A percentile compares a stretch with the other conserved stretches of the same genome.
Conservation (phyloP, 202 grass and related monocot genomes). For the Setaria viridis region DNA sequence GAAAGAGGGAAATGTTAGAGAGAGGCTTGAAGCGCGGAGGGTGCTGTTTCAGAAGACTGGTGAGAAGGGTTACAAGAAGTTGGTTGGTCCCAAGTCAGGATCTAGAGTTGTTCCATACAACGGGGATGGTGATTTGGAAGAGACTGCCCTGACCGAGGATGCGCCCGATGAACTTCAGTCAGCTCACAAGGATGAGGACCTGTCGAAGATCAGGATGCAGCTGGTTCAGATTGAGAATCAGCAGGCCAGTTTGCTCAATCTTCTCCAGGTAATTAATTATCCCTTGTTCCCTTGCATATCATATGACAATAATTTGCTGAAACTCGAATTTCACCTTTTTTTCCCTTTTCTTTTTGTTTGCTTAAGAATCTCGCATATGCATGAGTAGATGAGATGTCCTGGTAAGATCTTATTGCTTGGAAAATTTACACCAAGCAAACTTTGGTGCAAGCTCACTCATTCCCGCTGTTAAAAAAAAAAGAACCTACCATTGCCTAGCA, state of each 20-base stretch:
- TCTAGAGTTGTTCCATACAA: slow-evolving; percentile 76
- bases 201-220: slow-evolving; percentile 85
- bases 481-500: background rate
- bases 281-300: background rate
- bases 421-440: slow-evolving; percentile 9
- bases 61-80: slow-evolving; percentile 68
- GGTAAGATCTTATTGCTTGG: background rate
- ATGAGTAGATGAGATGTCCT: slow-evolving; percentile 15
- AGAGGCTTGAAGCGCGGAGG: slow-evolving; percentile 58
- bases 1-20: slow-evolving; percentile 56
- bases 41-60: slow-evolving; percentile 60
- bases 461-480: slow-evolving; percentile 25
- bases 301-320: background rate
- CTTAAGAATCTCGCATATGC: background rate
- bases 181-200: slow-evolving; percentile 73
- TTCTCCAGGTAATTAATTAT: slow-evolving; percentile 89
- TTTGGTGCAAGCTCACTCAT: slow-evolving; percentile 10
- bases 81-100: slow-evolving; percentile 61
- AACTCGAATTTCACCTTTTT: background rate
- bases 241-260: slow-evolving; percentile 86
- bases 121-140: slow-evolving; percentile 51
- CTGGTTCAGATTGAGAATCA: slow-evolving; percentile 97
- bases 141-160: slow-evolving; percentile 42
- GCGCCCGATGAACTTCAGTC: slow-evolving; percentile 43
- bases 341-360: background rate